Percentiles rank a stretch among this genome's conserved stretches.
Evolutionary conservation across 139 green algal species (phyloP).

Genomic region (Bryopsis sp.): DNA sequence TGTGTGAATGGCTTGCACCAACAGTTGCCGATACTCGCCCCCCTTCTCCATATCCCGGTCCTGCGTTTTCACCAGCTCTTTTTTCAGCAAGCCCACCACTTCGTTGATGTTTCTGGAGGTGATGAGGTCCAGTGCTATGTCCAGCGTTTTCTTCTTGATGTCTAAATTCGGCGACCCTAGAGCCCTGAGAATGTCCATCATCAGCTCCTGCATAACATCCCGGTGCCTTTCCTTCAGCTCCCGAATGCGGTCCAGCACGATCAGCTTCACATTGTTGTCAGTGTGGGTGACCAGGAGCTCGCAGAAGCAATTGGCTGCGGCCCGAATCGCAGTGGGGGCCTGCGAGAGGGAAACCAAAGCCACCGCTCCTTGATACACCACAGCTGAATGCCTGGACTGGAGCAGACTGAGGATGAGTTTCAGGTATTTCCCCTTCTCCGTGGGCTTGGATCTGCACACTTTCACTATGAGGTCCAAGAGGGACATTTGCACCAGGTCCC

Average conservation of each 20-base stretch:
- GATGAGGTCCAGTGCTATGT: constrained; percentile 92
- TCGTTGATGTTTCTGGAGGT: constrained; percentile 79
- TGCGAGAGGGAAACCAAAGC: constrained; percentile 80
- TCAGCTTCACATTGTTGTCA: constrained; percentile 99
- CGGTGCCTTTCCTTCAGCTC: constrained; percentile 27
- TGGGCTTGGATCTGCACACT: constrained; percentile 72
- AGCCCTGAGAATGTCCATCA: constrained; percentile 96
- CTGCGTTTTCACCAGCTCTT: constrained; percentile 94
- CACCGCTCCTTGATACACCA: constrained; percentile 93
- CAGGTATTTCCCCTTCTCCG: constrained; percentile 93
- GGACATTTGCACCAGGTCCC: constrained; percentile 92
- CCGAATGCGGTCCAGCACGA: constrained; percentile 87
- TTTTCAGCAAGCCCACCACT: constrained; percentile 92
- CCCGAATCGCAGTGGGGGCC: constrained; percentile 90
- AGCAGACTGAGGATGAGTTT: constrained; percentile 97
- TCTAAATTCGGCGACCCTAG: constrained; percentile 86
- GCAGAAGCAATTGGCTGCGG: constrained; percentile 95
- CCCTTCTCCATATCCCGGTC: constrained; percentile 75
- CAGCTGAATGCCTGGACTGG: constrained; percentile 63
- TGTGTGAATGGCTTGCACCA: constrained; percentile 72
- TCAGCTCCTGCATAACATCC: constrained; percentile 74
- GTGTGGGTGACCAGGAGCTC: constrained; percentile 87
- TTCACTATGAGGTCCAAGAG: constrained; percentile 89
- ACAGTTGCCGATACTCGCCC: constrained; percentile 67
- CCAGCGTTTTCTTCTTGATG: constrained; percentile 88